A percentile compares a stretch with the other conserved stretches of the same genome.
These are phyloP conservation scores for Cicer chorassanicum DNA, from an alignment of 306 rosid genomes.

Conservation along the genomic window DNA sequence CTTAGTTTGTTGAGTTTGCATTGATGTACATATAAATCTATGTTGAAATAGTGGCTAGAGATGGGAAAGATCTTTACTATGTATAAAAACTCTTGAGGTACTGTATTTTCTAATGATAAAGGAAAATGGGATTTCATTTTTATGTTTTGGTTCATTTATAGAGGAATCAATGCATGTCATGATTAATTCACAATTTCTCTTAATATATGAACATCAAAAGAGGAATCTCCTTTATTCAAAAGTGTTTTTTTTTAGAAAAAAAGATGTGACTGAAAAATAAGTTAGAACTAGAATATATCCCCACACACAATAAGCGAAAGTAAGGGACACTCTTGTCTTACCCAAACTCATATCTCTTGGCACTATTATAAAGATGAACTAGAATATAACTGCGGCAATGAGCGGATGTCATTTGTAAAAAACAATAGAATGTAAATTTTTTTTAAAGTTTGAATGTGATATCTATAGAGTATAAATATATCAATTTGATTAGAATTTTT, in stretches of 20 bases:
- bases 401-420: too few relatives aligned
- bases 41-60: constrained; percentile 47
- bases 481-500: too few relatives aligned
- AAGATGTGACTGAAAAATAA: neutral
- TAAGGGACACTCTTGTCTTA: constrained; percentile 2
- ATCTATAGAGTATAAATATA: too few relatives aligned
- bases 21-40: constrained; percentile 59
- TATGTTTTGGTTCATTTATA: constrained; percentile 22
- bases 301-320: neutral
- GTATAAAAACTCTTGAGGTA: constrained; percentile 41
- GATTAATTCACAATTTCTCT: neutral
- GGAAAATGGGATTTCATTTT: constrained; percentile 25
- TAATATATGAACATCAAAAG: neutral
- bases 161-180: constrained; percentile 4
- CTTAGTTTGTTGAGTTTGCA: constrained; percentile 52
- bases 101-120: constrained; percentile 32
- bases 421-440: too few relatives aligned
- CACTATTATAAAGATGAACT: too few relatives aligned
- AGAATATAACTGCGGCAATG: too few relatives aligned
- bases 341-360: neutral
- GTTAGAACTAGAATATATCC: constrained; percentile 11
- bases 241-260: neutral
- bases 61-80: constrained; percentile 51
- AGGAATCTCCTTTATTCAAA: constrained; percentile 39
- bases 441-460: neutral